Percentiles rank a stretch among this genome's conserved stretches.
phyloP scores from a whole-genome alignment of 441 rosid species.

The Codiaeum variegatum region DNA sequence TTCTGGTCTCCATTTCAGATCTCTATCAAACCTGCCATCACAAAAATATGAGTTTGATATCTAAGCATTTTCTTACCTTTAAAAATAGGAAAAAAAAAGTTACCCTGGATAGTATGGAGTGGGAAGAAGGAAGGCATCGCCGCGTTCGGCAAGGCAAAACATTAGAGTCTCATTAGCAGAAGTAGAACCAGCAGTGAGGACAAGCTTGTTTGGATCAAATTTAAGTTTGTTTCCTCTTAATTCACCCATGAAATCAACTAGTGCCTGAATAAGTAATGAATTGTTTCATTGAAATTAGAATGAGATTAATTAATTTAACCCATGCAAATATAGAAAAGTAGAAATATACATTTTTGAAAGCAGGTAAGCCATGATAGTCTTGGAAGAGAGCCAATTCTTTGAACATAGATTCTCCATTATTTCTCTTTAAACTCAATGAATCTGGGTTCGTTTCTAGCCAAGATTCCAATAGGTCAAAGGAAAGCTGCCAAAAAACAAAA shows the following conservation, averaged over 20 bases:
- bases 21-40: conserved; percentile 79
- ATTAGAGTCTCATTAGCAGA: conserved; percentile 88
- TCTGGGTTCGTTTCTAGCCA: conserved; percentile 69
- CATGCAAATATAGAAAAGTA: neutral
- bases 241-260: conserved; percentile 75
- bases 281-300: too few species aligned
- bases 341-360: conserved; percentile 54
- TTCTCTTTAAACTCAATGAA: conserved; percentile 48
- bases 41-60: neutral
- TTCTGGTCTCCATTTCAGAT: conserved; percentile 87
- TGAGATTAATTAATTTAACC: too few species aligned
- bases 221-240: conserved; percentile 73
- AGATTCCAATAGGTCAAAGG: conserved; percentile 65
- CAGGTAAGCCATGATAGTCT: conserved; percentile 85
- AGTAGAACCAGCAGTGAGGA: conserved; percentile 90
- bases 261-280: conserved; percentile 37
- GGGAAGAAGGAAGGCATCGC: conserved; percentile 86
- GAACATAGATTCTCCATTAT: conserved; percentile 63
- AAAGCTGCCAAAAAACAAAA: conserved; percentile 43
- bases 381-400: conserved; percentile 88
- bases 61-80: neutral
- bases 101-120: conserved; percentile 98
- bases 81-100: neutral
- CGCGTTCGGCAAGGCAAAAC: conserved; percentile 78
- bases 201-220: conserved; percentile 61